Conservation (phyloP, 163 green algal species). For the Scenedesmus sp. region DNA sequence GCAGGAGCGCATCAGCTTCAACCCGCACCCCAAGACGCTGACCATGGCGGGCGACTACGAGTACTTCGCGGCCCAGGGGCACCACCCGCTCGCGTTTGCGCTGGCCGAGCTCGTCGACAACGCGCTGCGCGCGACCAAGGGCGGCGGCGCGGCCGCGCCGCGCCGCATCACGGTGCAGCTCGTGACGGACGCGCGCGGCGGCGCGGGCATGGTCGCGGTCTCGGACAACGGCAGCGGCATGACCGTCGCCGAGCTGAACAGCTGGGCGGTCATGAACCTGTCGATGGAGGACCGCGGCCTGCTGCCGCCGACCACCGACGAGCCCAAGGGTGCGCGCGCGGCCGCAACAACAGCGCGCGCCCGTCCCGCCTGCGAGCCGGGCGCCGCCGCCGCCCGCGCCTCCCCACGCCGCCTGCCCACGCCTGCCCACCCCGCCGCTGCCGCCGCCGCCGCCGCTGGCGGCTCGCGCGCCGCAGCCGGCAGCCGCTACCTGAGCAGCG, state of each 20-base stretch:
- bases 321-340: constrained; percentile 31
- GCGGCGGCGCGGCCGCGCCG: constrained; percentile 14
- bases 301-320: constrained; percentile 35
- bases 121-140: constrained; percentile 73
- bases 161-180: constrained; percentile 52
- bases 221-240: constrained; percentile 87
- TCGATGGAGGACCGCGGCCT: constrained; percentile 82
- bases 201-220: constrained; percentile 62
- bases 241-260: constrained; percentile 71
- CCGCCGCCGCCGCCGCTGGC: too few species aligned
- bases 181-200: constrained; percentile 34
- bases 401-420: too few species aligned
- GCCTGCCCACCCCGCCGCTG: too few species aligned
- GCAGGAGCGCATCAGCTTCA: constrained; percentile 80
- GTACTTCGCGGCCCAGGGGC: constrained; percentile 83
- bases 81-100: constrained; percentile 83
- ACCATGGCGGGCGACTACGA: constrained; percentile 89
- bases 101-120: constrained; percentile 91
- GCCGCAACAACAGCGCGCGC: too few species aligned
- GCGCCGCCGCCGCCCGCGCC: too few species aligned
- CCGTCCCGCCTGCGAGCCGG: too few species aligned
- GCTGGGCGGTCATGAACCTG: constrained; percentile 92
- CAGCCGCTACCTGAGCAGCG: constrained; percentile 71
- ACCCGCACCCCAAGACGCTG: constrained; percentile 86
- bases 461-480: constrained; percentile 12